Base-by-base conservation (phyloP, 1,284 basidiomycete genomes). In the Ustilago cynodontis region DNA sequence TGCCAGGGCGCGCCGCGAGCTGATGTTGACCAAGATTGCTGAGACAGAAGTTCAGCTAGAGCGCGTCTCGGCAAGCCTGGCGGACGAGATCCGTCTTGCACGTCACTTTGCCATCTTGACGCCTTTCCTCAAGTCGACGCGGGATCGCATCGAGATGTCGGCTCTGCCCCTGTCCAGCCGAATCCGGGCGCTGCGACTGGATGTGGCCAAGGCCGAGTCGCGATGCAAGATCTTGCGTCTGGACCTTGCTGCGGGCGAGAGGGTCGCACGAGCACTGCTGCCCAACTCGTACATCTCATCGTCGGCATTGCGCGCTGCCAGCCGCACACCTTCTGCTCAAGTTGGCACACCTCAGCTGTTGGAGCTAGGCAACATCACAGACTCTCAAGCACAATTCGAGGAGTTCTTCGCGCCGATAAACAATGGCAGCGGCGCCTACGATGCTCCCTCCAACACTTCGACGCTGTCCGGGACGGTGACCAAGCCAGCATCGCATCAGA, bases 1-100 rank as follows among this genome's bases (percentile, higher is more conserved):
- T 9, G 62, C 59, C 52, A 53, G 50, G 35, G 75, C 71, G 16
- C 69, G 73, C 16, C 71, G 62, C 37, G 73, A 78, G 64, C 53
- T 80, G 45, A 69, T 73, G 60, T 52, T 77, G 60, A 63, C 75
- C 49, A 73, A 71, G 53, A 73, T 82, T 45, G 91, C 93, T 78
- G 90, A 92, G 76, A 92, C 95, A 77, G 94, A 94, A 86, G 92
- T 92, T 2, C 92, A 93, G 81, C 88, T 94, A 49, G 92, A 92
- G 58, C 69, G 71, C n/a, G 57, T 56, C 10, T 16, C 53, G 18
- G 60, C 56, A 3, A 64, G 65, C 11, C 57, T 83, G 51, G 64
- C 71, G 24, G 79, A 80, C 3, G 72, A 81, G 57, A 71, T 81
- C 26, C 68, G 79, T 18, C 69, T 82, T 18, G 82, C 82, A 14